phyloP scores from a whole-genome alignment of 805 yeast genomes.

The Cyberlindnera veronae region DNA sequence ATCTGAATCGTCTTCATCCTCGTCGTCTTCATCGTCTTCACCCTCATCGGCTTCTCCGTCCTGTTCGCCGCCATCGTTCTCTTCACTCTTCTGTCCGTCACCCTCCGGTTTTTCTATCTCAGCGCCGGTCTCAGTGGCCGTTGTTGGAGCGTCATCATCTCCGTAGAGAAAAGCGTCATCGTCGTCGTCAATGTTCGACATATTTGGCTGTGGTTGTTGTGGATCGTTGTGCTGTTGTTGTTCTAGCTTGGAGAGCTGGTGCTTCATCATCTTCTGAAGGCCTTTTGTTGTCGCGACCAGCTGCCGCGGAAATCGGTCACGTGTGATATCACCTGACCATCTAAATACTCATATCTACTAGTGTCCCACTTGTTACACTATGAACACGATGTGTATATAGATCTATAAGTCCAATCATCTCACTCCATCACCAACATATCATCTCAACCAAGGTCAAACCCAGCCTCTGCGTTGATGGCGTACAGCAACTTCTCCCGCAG shows the following conservation, averaged over 20 bases:
- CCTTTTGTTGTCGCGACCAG: too few species aligned
- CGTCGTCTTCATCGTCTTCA: constrained; percentile 33
- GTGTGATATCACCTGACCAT: too few species aligned
- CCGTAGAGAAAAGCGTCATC: constrained; percentile 55
- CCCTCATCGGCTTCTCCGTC: constrained; percentile 26
- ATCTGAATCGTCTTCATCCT: constrained; percentile 43
- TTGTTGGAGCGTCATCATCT: constrained; percentile 15
- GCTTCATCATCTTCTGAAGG: too few species aligned
- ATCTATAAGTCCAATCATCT: too few species aligned
- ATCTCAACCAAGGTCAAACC: constrained; percentile 64
- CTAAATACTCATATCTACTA: too few species aligned
- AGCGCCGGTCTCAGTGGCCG: not conserved
- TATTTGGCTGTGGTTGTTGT: not conserved
- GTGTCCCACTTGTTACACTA: too few species aligned
- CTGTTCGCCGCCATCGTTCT: constrained; percentile 2
- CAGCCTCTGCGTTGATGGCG: constrained; percentile 78
- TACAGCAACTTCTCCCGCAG: constrained; percentile 65
- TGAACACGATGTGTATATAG: too few species aligned
- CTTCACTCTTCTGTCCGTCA: constrained; percentile 12
- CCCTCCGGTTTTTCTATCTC: constrained; percentile 2
- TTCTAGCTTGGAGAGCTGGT: too few species aligned
- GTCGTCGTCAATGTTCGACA: constrained; percentile 43
- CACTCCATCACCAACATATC: too few species aligned
- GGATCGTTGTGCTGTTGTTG: not conserved
- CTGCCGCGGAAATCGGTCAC: too few species aligned